Evolutionary conservation across 2,329 filamentous ascomycete species (phyloP), one percentile per base, ranked within the genome.

Genomic region (Seiridium unicorne): DNA sequence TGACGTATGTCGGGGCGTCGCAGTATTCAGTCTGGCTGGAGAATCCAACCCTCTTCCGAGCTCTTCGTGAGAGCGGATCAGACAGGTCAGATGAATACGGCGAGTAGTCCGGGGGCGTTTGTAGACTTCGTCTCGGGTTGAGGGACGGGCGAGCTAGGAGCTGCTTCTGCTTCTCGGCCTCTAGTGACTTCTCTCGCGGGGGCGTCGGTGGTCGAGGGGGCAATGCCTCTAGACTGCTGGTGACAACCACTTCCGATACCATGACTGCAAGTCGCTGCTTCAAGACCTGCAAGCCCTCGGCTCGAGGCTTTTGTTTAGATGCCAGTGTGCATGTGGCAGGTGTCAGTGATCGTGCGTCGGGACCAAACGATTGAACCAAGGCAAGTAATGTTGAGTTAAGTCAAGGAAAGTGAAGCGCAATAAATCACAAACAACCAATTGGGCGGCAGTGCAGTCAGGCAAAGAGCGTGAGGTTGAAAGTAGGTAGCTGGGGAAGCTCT

Each of bases 151-250:
- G 73, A 46, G 69, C 67, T 49, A 75, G 66, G n/a, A 72, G 65
- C 44, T 73, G 67, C 63, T 77, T 78, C 38, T 47, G 31, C 38
- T 56, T 53, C 13, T 44, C 56, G 66, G 60, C 36, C 71, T 66
- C 35, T 69, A 66, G 55, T 76, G 72, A 74, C 42, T 80, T 76
- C 70, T 85, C 84, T 66, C 82, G 82, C n/a, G 87, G 87, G 51
- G 88, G 87, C 40, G 87, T 90, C n/a, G 88, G 87, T 34, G 87
- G 87, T 72, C 86, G 82, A 62, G 84, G 73, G 63, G 81, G 77
- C 58, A 87, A 76, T 60, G 79, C 77, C 63, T 85, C 81, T 66
- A 87, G 76, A 67, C 79, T 71, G 66, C 68, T 75, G 62, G 73
- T 67, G 58, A 71, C 63, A 40, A 63, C 69, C 62, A 70, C 66